Evolutionary conservation across 805 yeast genomes (phyloP).

Genomic region (Yarrowia sp.): DNA sequence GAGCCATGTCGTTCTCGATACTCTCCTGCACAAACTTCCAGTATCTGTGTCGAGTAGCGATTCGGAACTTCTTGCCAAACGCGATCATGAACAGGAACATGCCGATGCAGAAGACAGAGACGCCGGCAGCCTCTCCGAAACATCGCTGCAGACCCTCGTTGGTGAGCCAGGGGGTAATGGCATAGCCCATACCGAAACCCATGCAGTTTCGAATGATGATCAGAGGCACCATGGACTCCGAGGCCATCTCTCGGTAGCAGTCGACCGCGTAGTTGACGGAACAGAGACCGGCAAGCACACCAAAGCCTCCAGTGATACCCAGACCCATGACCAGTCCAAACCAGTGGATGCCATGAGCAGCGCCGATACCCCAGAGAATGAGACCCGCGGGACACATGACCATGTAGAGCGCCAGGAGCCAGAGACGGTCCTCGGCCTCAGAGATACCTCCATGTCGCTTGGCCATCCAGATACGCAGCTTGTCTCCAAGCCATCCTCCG

Average conservation of each 20-base stretch:
- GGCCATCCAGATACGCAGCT: conserved; percentile 34
- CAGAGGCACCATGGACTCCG: conserved; percentile 57
- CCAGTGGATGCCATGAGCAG: conserved; percentile 58
- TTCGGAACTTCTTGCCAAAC: conserved; percentile 53
- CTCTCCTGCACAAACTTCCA: conserved; percentile 35
- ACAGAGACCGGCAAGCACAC: conserved; percentile 55
- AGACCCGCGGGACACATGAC: conserved; percentile 56
- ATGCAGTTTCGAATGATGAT: conserved; percentile 58
- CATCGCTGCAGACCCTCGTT: conserved; percentile 57
- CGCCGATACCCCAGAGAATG: conserved; percentile 63
- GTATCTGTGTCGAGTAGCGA: conserved; percentile 13
- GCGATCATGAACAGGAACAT: conserved; percentile 43
- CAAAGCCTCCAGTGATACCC: conserved; percentile 56
- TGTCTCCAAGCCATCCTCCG: conserved; percentile 37
- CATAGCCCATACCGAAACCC: conserved; percentile 60
- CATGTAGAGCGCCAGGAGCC: conserved; percentile 54
- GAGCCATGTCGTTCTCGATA: conserved; percentile 34
- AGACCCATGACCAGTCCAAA: conserved; percentile 56
- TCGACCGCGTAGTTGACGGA: conserved; percentile 58
- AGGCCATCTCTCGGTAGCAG: conserved; percentile 54
- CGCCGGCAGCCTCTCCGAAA: conserved; percentile 45
- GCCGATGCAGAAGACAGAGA: conserved; percentile 14
- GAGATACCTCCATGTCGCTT: conserved; percentile 54
- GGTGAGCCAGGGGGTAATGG: conserved; percentile 58
- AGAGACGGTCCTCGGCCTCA: conserved; percentile 60